Conservation (phyloP, 2,329 filamentous ascomycete genomes). For the Lasiodiplodia sp. region DNA sequence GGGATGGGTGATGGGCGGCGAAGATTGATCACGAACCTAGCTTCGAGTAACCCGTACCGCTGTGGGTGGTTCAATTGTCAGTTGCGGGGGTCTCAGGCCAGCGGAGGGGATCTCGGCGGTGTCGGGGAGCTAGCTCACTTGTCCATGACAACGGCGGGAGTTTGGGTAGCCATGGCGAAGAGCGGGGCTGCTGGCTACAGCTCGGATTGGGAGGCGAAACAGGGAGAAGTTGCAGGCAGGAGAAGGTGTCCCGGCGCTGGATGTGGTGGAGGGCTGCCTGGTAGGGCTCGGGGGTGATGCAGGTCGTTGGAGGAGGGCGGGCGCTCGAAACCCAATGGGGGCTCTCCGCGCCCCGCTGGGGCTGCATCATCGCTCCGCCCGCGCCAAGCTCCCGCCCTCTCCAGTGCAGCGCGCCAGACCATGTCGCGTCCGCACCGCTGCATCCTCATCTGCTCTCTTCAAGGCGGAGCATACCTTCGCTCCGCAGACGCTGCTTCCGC, state of each 20-base stretch:
- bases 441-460: background rate
- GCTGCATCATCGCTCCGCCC: slow-evolving; percentile 28
- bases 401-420: slow-evolving; percentile 1
- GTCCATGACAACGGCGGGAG: slow-evolving; percentile 99
- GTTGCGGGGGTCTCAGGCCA: slow-evolving; percentile 31
- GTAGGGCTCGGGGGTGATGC: slow-evolving; percentile 30
- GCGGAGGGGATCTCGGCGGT: slow-evolving; percentile 28
- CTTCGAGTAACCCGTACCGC: slow-evolving; percentile 99
- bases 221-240: slow-evolving; percentile 34
- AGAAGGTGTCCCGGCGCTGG: slow-evolving; percentile 28
- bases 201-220: slow-evolving; percentile 31
- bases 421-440: background rate
- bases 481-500: background rate
- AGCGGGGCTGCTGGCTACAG: slow-evolving; percentile 31
- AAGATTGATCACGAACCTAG: slow-evolving; percentile 71
- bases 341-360: slow-evolving; percentile 27
- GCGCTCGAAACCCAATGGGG: slow-evolving; percentile 27
- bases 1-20: slow-evolving; percentile 22
- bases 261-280: slow-evolving; percentile 26
- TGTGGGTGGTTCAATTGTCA: slow-evolving; percentile 58
- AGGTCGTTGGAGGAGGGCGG: slow-evolving; percentile 29
- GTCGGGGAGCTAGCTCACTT: slow-evolving; percentile 66
- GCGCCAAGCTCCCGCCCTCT: slow-evolving; percentile 24
- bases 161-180: slow-evolving; percentile 88
- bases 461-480: too few relatives aligned